phyloP scores from a whole-genome alignment of 306 rosid genomes.

The Cyamopsis tetragonoloba region DNA sequence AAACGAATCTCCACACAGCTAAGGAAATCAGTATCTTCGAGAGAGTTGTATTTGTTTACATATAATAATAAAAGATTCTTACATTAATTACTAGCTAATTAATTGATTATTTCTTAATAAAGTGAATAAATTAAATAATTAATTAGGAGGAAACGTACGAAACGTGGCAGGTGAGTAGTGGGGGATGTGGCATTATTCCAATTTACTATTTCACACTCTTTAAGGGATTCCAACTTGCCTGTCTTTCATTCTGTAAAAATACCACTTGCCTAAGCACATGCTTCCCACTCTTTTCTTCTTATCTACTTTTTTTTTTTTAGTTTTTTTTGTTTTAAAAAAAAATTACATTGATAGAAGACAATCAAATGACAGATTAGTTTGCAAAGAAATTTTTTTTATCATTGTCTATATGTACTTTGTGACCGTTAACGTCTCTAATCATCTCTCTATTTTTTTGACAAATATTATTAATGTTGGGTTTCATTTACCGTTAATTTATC shows the following conservation, averaged over 20 bases:
- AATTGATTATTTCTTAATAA: too few species aligned
- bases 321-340: neutral
- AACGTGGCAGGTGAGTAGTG: conserved; percentile 45
- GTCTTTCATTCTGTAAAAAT: conserved; percentile 35
- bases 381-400: too few species aligned
- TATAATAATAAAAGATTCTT: conserved; percentile 40
- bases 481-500: too few species aligned
- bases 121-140: too few species aligned
- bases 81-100: conserved; percentile 30
- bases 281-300: conserved; percentile 31
- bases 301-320: neutral
- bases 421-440: too few species aligned
- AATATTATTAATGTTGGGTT: too few species aligned
- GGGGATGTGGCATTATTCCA: conserved; percentile 43
- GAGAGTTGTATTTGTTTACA: conserved; percentile 9
- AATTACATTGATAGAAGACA: too few species aligned
- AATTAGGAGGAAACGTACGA: conserved; percentile 37
- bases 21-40: conserved; percentile 47
- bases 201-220: conserved; percentile 37
- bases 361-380: too few species aligned
- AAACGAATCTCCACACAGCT: conserved; percentile 68
- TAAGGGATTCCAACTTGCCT: conserved; percentile 61
- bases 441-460: too few species aligned
- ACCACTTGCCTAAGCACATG: conserved; percentile 59
- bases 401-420: too few species aligned